A percentile compares a stretch with the other conserved stretches of the same genome.
Evolutionary conservation across 257 asterid genomes (phyloP).

Genomic region (Craterostigma plantagineum): DNA sequence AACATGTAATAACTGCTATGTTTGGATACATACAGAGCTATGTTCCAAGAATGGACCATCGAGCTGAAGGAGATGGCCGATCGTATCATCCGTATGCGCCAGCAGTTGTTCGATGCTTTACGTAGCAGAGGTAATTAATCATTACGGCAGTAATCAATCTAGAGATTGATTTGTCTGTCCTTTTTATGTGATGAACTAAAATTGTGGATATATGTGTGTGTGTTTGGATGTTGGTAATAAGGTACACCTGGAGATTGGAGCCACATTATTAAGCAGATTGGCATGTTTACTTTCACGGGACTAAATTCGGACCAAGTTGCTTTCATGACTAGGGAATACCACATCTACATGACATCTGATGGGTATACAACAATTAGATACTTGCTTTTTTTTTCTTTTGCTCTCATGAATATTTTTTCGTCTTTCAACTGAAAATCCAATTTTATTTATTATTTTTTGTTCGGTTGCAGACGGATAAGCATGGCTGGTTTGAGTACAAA

Average conservation of each 20-base stretch:
- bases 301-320: conserved; percentile 65
- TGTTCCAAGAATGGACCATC: conserved; percentile 77
- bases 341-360: conserved; percentile 92
- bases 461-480: conserved; percentile 73
- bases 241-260: conserved; percentile 99
- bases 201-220: too few species aligned
- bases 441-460: neutral
- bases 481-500: conserved; percentile 92
- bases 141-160: too few species aligned
- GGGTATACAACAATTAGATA: conserved; percentile 94
- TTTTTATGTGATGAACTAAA: too few species aligned
- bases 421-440: neutral
- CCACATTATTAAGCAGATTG: conserved; percentile 95
- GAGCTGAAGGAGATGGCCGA: conserved; percentile 99
- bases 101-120: conserved; percentile 70
- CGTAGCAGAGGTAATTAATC: conserved; percentile 46
- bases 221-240: too few species aligned
- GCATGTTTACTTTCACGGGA: conserved; percentile 99
- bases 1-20: neutral
- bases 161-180: too few species aligned
- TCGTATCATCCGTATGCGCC: conserved; percentile 89
- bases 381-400: too few species aligned
- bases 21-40: conserved; percentile 32
- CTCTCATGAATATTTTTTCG: too few species aligned
- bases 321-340: conserved; percentile 80